These are phyloP conservation scores for Colletotrichum godetiae DNA, from an alignment of 2,329 filamentous ascomycete species.

Conservation along the genomic window DNA sequence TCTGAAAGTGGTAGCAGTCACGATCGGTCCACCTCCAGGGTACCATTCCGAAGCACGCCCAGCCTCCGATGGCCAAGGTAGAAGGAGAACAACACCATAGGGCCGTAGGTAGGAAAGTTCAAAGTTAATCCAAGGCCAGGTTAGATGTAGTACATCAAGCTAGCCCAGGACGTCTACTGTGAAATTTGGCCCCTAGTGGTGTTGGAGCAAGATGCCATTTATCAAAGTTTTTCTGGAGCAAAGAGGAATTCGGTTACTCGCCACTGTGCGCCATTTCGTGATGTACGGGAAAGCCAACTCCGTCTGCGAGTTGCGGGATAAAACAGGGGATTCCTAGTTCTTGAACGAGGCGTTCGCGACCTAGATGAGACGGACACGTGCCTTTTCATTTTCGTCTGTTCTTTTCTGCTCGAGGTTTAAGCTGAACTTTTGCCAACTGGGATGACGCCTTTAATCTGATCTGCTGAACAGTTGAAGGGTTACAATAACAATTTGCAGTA, in stretches of 20 bases:
- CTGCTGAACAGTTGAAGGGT: too few species aligned
- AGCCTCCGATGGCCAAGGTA: background rate
- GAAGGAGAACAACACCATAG: background rate
- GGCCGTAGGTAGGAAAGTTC: background rate
- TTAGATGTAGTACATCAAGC: too few species aligned
- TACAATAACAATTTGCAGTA: too few species aligned
- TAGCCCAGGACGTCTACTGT: too few species aligned
- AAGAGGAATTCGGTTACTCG: too few species aligned
- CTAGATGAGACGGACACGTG: background rate
- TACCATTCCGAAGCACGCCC: background rate
- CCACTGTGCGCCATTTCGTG: too few species aligned
- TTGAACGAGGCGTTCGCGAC: background rate
- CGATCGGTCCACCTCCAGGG: background rate
- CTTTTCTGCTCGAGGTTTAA: background rate
- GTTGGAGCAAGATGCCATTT: background rate
- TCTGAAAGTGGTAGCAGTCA: background rate
- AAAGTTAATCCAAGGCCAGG: background rate
- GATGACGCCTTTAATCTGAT: too few species aligned
- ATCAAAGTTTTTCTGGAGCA: background rate
- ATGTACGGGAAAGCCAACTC: too few species aligned
- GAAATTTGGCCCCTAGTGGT: background rate
- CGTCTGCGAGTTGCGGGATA: background rate
- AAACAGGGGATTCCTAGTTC: background rate
- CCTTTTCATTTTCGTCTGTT: background rate
- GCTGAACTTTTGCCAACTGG: too few species aligned